A percentile compares a stretch with the other conserved stretches of the same genome.
Evolutionary conservation across 2,329 filamentous ascomycete genomes (phyloP).

Genomic region (Pestalotiopsis sp.): DNA sequence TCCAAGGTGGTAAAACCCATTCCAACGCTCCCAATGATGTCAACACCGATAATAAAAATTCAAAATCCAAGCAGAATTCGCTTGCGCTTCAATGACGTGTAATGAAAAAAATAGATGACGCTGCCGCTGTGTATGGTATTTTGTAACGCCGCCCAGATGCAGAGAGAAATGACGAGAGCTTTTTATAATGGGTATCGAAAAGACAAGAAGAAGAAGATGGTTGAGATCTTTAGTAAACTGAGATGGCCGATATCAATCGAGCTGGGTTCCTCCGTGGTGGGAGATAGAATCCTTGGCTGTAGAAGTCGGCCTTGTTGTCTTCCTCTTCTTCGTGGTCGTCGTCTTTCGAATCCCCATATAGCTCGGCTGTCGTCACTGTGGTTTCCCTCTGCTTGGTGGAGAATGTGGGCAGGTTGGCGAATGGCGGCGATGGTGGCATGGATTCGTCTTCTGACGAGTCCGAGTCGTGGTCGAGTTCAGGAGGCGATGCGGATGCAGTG

Average conservation of each 20-base stretch:
- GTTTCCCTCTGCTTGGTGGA: conserved; percentile 56
- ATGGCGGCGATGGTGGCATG: conserved; percentile 72
- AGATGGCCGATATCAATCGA: conserved; percentile 56
- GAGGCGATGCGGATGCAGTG: conserved; percentile 62
- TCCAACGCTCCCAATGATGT: conserved; percentile 4
- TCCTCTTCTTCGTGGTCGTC: conserved; percentile 33
- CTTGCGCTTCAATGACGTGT: conserved; percentile 26
- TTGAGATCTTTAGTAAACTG: conserved; percentile 51
- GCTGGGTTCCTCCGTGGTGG: conserved; percentile 49
- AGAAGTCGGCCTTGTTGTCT: conserved; percentile 42
- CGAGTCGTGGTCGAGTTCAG: conserved; percentile 71
- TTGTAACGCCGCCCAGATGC: conserved; percentile 38
- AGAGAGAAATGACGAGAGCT: conserved; percentile 31
- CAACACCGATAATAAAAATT: not conserved
- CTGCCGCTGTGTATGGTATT: conserved; percentile 34
- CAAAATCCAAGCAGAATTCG: conserved; percentile 23
- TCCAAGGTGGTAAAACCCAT: conserved; percentile 7
- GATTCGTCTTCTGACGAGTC: conserved; percentile 73
- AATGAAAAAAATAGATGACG: conserved; percentile 21
- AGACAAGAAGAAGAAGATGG: conserved; percentile 21
- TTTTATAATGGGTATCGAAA: not conserved
- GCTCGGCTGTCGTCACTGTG: conserved; percentile 32
- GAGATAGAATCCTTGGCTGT: conserved; percentile 57
- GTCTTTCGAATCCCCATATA: conserved; percentile 32
- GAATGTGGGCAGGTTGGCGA: conserved; percentile 60